A percentile compares a stretch with the other conserved stretches of the same genome.
Conservation (phyloP, 202 grass and related monocot genomes). For the Bolboschoenoplectus hybrid region DNA sequence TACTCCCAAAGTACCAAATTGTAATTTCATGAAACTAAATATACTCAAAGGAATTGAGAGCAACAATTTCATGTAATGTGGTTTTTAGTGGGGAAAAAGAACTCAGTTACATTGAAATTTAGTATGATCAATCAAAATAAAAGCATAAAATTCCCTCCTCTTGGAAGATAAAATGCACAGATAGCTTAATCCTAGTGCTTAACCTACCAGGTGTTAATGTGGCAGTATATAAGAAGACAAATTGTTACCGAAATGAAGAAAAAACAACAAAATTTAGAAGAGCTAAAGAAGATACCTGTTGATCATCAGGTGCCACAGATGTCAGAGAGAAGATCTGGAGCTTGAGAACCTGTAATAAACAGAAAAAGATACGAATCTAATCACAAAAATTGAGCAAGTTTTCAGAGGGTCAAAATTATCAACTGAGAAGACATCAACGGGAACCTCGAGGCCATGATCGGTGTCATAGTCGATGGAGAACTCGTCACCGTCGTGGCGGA, state of each 20-base stretch:
- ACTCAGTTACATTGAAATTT: background rate
- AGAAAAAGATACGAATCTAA: background rate
- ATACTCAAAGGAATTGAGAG: background rate
- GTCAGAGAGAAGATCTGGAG: constrained; percentile 92
- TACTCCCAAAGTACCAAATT: background rate
- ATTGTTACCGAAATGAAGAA: background rate
- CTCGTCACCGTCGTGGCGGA: constrained; percentile 53
- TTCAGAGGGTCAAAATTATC: background rate
- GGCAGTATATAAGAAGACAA: background rate
- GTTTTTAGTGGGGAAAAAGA: background rate
- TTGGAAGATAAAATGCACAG: background rate
- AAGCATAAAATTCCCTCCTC: background rate
- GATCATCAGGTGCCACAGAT: constrained; percentile 75
- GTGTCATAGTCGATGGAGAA: constrained; percentile 74
- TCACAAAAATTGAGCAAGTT: constrained; percentile 10
- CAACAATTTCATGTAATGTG: background rate
- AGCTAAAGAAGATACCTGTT: constrained; percentile 53
- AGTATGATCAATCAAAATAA: constrained; percentile 1
- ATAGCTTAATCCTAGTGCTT: background rate
- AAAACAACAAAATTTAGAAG: background rate
- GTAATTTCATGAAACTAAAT: background rate
- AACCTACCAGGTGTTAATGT: background rate
- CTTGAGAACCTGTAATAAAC: constrained; percentile 49
- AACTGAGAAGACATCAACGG: background rate
- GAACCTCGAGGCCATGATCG: constrained; percentile 65